These are phyloP conservation scores for Dryas octopetala DNA, from an alignment of 306 rosid species.

Conservation along the genomic window DNA sequence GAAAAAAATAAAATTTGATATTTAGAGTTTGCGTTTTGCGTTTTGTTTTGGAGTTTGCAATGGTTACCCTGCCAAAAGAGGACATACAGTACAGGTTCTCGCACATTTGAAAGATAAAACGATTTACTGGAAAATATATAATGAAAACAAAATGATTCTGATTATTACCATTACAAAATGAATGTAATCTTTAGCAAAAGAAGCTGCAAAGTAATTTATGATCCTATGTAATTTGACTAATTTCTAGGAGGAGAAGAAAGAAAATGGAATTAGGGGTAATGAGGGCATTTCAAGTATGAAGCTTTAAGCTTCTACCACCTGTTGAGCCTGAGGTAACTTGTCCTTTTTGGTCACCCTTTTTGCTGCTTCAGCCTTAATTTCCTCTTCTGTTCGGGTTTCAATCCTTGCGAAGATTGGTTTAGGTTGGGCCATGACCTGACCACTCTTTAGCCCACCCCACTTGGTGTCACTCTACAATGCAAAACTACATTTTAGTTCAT, in stretches of 20 bases:
- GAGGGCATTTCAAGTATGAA: neutral
- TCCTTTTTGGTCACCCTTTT: constrained; percentile 49
- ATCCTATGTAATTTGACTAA: neutral
- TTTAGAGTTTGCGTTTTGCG: too few relatives aligned
- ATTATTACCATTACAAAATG: neutral
- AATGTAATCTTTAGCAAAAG: neutral
- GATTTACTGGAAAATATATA: neutral
- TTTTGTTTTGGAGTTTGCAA: too few relatives aligned
- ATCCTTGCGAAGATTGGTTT: constrained; percentile 78
- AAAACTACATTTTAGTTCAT: constrained; percentile 34
- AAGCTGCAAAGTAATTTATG: neutral
- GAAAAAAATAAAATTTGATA: too few relatives aligned
- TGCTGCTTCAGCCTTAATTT: constrained; percentile 34
- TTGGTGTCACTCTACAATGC: constrained; percentile 60
- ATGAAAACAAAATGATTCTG: neutral
- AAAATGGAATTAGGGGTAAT: neutral
- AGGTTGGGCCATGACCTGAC: constrained; percentile 83
- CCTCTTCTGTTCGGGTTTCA: constrained; percentile 56
- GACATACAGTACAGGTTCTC: neutral
- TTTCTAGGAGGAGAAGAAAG: neutral
- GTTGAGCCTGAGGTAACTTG: constrained; percentile 51
- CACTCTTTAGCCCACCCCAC: constrained; percentile 92
- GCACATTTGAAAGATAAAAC: neutral
- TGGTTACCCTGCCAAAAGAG: too few relatives aligned
- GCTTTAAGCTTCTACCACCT: constrained; percentile 56